A percentile compares a stretch with the other conserved stretches of the same genome.
Conservation (phyloP, 495 filamentous ascomycete genomes). For the Choiromyces venosus region DNA sequence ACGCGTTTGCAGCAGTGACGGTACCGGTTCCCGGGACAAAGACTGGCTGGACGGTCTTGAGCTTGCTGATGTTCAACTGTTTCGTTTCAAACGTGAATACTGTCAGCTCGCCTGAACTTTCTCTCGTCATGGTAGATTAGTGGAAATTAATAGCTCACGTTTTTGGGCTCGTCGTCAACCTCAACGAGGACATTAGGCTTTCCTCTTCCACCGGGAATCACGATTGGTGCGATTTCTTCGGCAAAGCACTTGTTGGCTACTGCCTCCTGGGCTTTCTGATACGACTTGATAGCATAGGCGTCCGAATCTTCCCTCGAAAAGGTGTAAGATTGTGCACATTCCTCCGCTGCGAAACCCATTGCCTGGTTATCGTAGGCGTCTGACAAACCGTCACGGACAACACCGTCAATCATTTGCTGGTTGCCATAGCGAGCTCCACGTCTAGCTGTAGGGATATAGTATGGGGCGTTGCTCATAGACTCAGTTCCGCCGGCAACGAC, state of each 20-base stretch:
- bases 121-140: not conserved
- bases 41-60: conserved; percentile 73
- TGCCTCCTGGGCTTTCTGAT: conserved; percentile 84
- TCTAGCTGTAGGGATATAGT: conserved; percentile 82
- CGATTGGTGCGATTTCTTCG: conserved; percentile 82
- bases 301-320: conserved; percentile 81
- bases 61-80: conserved; percentile 84
- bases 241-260: conserved; percentile 70
- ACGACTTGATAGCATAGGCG: conserved; percentile 84
- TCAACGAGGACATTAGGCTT: conserved; percentile 79
- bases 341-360: conserved; percentile 89
- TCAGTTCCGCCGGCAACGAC: conserved; percentile 91
- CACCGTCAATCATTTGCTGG: conserved; percentile 76
- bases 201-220: conserved; percentile 78
- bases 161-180: conserved; percentile 91
- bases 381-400: conserved; percentile 84
- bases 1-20: conserved; percentile 95
- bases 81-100: not conserved
- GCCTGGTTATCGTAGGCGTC: conserved; percentile 86
- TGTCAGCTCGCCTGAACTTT: not conserved
- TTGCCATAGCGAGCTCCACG: conserved; percentile 85
- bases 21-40: conserved; percentile 80
- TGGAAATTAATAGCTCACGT: conserved; percentile 49
- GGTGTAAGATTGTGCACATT: conserved; percentile 78
- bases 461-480: conserved; percentile 96